phyloP scores from a whole-genome alignment of 176 grass and related monocot genomes.

The Musa schizocarpa region DNA sequence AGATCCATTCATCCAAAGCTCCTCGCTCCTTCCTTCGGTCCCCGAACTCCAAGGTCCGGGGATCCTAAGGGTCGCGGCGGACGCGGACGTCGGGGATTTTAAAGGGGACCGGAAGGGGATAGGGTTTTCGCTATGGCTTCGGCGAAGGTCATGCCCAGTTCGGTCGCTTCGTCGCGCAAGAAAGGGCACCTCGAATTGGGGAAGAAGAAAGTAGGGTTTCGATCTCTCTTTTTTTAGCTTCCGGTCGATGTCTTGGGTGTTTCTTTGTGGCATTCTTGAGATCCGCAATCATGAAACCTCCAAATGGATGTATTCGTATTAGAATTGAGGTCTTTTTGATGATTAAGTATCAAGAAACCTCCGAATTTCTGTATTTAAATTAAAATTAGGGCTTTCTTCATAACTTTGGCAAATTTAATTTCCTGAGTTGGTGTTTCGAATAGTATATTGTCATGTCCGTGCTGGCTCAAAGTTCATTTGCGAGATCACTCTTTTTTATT shows the following conservation, averaged over 20 bases:
- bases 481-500: background rate
- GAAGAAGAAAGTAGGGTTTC: slow-evolving; percentile 70
- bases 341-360: background rate
- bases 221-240: slow-evolving; percentile 8
- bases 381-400: background rate
- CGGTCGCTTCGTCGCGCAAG: slow-evolving; percentile 45
- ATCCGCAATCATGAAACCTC: background rate
- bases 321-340: background rate
- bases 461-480: background rate
- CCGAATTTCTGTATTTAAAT: background rate
- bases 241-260: background rate
- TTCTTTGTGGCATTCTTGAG: background rate
- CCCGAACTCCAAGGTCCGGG: too few species aligned
- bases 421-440: too few species aligned
- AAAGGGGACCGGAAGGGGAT: too few species aligned
- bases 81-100: too few species aligned
- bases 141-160: slow-evolving; percentile 44
- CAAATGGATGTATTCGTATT: background rate
- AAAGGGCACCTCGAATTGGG: slow-evolving; percentile 70
- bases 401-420: background rate
- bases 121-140: slow-evolving; percentile 42
- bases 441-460: background rate
- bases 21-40: too few species aligned
- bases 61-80: too few species aligned
- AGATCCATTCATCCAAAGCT: too few species aligned